Base-by-base conservation (phyloP, 139 green algal species). In the Chlorokybus atmophyticus region DNA sequence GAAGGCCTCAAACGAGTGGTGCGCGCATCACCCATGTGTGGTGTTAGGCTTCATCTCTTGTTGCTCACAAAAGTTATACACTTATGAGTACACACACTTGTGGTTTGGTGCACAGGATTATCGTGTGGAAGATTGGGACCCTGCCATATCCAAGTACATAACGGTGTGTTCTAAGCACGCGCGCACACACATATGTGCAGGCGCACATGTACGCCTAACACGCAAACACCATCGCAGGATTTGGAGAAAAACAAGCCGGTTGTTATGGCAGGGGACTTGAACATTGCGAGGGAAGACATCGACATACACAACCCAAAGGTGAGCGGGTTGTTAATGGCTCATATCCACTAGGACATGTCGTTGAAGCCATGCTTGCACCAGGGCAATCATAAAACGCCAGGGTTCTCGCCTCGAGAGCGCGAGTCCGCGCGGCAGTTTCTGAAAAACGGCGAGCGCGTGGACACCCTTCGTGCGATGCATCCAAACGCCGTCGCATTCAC, bases 241-340 rank as follows among this genome's bases (percentile, higher is more conserved):
- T 41, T 75, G 27, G 61, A 72, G 32, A 28, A 25, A 6, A 25
- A 14, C 14, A 77, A 77, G 59, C 69, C 69, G 2, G 66, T 77
- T 8, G 31, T 77, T 25, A 1, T 77, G 17, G 52, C 50, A 0
- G 69, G 69, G 8, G 69, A 77, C 48, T 29, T 77, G 4, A 77
- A 77, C 55, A 47, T 40, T 14, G 53, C 57, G 1, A 41, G 56
- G 17, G 27, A 55, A 2, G 41, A 65, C 24, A 75, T 75, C 25
- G 69, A 77, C 47, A 77, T 77, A 29, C 51, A 60, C 40, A 57
- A 72, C 52, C 51, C 69, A 2, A 30, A 70, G 31, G 55, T 50
- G 26, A 52, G 42, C 42, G 8, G 17, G 7, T n/a, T n/a, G n/a
- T n/a, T n/a, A n/a, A n/a, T n/a, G n/a, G n/a, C n/a, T n/a, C n/a